Evolutionary conservation across 345 rosid genomes (phyloP), one percentile per base, ranked within the genome.

Genomic region (Eucalyptus curtisii): DNA sequence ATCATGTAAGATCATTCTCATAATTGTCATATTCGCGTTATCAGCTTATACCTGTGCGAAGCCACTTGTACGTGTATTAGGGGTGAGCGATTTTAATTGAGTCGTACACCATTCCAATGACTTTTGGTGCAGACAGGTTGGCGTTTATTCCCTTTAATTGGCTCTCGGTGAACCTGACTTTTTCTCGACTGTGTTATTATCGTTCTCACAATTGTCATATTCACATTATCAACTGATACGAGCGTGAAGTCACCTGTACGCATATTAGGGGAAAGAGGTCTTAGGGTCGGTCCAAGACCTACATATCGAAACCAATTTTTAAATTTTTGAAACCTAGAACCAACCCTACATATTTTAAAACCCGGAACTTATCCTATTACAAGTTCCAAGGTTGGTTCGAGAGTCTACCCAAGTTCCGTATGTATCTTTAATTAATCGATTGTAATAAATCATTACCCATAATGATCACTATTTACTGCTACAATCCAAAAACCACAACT

Each of bases 381-480:
- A 1, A 10, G 9, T 19, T 52, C 0, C 24, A 52, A 52, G 57
- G 24, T 52, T 20, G 10, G 24, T 52, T 52, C 0, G 13, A 55
- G 27, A 10, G 13, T 22, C 1, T 55, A 55, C 61, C 0, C 30
- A 55, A 55, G 30, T 55, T 55, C 3, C 3, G 0, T 24, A 9
- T 24, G 27, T 55, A 24, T 55, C 12, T 13, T 24, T 24, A 24
- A 55, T 55, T 55, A 24, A 55, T 5, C 1, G 1, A 55, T 55
- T 55, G 3, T 0, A 55, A 55, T 55, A 55, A 55, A 55, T 24
- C 13, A 55, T 55, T 24, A 2, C 3, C 0, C 0, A 3, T 22
- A 55, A 55, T 24, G 3, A 55, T 55, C 61, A 55, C 0, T 55
- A 2, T 22, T 10, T 55, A 55, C 0, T 55, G 3, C 0, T 55